Percentiles rank a stretch among this genome's conserved stretches.
These are phyloP conservation scores for Zangia roseola DNA, from an alignment of 768 basidiomycete genomes.

Conservation along the genomic window DNA sequence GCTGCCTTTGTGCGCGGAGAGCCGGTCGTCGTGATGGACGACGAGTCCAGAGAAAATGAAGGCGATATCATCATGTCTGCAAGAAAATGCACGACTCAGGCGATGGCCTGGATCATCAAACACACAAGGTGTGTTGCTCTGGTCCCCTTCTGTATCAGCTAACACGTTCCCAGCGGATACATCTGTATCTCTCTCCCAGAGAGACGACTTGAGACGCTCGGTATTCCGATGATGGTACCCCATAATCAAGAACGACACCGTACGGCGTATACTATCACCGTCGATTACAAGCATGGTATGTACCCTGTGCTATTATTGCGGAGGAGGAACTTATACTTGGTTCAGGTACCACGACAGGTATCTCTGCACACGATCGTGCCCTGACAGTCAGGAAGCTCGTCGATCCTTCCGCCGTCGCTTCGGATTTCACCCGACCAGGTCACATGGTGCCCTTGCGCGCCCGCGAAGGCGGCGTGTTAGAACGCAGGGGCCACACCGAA, in stretches of 20 bases:
- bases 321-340: not conserved
- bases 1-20: conserved; percentile 76
- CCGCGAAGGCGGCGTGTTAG: conserved; percentile 78
- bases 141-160: not conserved
- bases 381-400: conserved; percentile 85
- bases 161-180: conserved; percentile 66
- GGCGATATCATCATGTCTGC: conserved; percentile 94
- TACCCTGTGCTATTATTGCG: not conserved
- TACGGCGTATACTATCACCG: conserved; percentile 95
- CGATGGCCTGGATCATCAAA: conserved; percentile 96
- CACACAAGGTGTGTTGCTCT: conserved; percentile 73
- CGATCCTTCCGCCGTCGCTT: conserved; percentile 47
- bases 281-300: conserved; percentile 86
- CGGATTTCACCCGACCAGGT: conserved; percentile 88
- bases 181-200: conserved; percentile 85
- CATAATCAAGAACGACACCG: conserved; percentile 86
- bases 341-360: conserved; percentile 89
- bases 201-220: conserved; percentile 70
- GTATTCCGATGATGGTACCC: conserved; percentile 93
- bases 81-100: conserved; percentile 81
- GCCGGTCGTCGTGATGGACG: conserved; percentile 97
- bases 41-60: conserved; percentile 94
- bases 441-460: conserved; percentile 95
- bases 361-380: conserved; percentile 93
- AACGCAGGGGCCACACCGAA: conserved; percentile 94